These are phyloP conservation scores for Pyricularia sp. DNA, from an alignment of 2,329 filamentous ascomycete genomes.

Conservation along the genomic window DNA sequence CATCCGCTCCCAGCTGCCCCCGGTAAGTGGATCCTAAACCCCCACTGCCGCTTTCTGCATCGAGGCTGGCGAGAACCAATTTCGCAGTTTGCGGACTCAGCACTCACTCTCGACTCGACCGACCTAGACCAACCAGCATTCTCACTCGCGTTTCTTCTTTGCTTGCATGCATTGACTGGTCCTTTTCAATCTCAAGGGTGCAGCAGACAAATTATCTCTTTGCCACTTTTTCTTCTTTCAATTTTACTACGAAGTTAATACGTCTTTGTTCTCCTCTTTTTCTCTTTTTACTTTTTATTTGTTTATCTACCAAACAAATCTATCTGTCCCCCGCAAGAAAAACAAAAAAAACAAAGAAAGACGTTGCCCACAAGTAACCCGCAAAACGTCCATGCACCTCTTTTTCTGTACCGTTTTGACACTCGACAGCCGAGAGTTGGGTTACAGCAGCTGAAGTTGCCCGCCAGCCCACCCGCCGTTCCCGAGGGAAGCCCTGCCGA, in stretches of 20 bases:
- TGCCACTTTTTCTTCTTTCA: neutral
- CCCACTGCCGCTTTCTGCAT: neutral
- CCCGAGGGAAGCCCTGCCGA: conserved; percentile 18
- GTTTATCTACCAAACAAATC: neutral
- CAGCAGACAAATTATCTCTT: neutral
- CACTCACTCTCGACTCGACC: neutral
- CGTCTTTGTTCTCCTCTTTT: no score
- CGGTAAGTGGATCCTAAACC: neutral
- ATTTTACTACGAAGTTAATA: no score
- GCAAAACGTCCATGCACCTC: neutral
- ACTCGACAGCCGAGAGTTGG: neutral
- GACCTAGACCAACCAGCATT: neutral
- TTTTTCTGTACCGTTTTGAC: neutral
- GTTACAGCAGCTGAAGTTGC: neutral
- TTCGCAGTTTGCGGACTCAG: neutral
- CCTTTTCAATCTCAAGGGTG: neutral
- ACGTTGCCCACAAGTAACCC: neutral
- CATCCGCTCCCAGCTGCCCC: neutral
- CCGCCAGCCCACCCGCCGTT: neutral
- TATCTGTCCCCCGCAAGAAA: no score
- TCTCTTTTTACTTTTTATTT: neutral
- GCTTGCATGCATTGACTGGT: neutral
- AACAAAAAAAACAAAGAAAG: no score
- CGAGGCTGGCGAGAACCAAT: neutral
- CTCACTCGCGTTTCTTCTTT: neutral